Conservation (phyloP, 2,329 filamentous ascomycete species). For the Fusarium goolgardi region DNA sequence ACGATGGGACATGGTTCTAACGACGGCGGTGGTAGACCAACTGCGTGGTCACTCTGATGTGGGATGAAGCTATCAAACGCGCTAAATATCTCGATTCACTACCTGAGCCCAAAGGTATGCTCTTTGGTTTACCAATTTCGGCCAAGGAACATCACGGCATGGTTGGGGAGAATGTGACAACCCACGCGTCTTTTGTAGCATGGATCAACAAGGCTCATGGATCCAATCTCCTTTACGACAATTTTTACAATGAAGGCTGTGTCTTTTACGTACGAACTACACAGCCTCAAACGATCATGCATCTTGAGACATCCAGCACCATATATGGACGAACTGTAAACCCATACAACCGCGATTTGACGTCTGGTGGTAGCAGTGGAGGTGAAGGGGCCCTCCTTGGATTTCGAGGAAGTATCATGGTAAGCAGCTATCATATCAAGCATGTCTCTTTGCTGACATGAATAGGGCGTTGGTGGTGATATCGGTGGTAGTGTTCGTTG, state of each 20-base stretch:
- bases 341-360: constrained; percentile 69
- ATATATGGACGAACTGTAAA: constrained; percentile 72
- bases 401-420: constrained; percentile 55
- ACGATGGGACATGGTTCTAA: neutral
- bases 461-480: constrained; percentile 55
- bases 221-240: constrained; percentile 50
- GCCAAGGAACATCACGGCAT: constrained; percentile 54
- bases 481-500: constrained; percentile 57
- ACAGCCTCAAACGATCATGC: constrained; percentile 68
- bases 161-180: constrained; percentile 48
- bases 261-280: constrained; percentile 72
- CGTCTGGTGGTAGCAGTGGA: constrained; percentile 73
- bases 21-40: constrained; percentile 43
- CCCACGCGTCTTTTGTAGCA: constrained; percentile 47
- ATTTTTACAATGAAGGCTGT: constrained; percentile 48
- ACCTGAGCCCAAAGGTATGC: constrained; percentile 49
- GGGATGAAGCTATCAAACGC: constrained; percentile 52
- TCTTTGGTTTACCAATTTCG: constrained; percentile 53
- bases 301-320: constrained; percentile 71
- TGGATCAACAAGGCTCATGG: constrained; percentile 51
- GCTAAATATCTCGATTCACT: constrained; percentile 51
- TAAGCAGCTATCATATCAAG: neutral
- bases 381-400: constrained; percentile 61
- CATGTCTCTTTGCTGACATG: neutral
- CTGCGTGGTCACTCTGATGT: constrained; percentile 51